Evolutionary conservation across 2,329 filamentous ascomycete species (phyloP).

Genomic region (Pestalotiopsis fici): DNA sequence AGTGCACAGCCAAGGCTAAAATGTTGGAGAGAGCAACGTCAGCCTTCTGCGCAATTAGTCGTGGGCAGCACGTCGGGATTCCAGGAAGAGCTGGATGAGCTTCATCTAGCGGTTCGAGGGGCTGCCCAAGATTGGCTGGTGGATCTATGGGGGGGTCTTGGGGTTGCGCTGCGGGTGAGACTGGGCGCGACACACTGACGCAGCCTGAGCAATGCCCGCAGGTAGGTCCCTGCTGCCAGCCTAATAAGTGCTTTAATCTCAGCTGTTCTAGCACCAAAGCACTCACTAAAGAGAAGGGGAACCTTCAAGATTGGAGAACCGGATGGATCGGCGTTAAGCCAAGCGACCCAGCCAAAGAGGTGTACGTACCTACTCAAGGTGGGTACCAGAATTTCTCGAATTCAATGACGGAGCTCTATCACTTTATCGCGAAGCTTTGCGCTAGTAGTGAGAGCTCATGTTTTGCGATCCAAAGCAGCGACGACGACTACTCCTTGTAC

Average conservation of each 20-base stretch:
- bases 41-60: conserved; percentile 7
- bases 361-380: neutral
- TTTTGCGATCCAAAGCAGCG: neutral
- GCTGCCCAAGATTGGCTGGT: conserved; percentile 7
- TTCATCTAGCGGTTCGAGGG: neutral
- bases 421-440: neutral
- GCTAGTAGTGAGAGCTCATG: neutral
- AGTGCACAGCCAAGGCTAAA: neutral
- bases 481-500: too few species aligned
- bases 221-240: neutral
- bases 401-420: conserved; percentile 6
- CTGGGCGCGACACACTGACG: conserved; percentile 8
- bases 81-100: neutral
- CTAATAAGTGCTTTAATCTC: neutral
- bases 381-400: neutral
- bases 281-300: neutral
- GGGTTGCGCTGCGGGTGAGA: conserved; percentile 8
- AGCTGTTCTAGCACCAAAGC: neutral
- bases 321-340: neutral
- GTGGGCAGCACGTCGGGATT: neutral
- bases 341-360: neutral
- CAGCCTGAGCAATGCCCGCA: conserved; percentile 4
- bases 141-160: neutral
- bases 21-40: conserved; percentile 8
- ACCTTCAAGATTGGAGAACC: neutral